Conservation (phyloP, 225 moss, liverwort and hornwort genomes). For the Rhytidiadelphus loreus region DNA sequence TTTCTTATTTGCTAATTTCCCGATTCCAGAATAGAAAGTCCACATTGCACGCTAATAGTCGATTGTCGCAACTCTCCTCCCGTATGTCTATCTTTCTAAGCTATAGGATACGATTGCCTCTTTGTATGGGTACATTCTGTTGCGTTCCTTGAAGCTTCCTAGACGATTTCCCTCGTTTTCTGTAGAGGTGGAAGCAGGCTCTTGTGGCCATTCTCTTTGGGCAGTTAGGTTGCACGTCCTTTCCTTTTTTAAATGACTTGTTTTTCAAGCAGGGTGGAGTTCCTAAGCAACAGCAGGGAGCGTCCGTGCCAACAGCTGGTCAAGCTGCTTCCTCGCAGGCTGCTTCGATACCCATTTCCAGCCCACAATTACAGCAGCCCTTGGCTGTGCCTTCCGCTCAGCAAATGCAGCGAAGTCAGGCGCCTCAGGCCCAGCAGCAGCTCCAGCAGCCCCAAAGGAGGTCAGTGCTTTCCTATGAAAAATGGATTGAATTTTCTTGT, state of each 20-base stretch:
- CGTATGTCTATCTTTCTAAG: not conserved
- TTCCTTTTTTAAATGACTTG: not conserved
- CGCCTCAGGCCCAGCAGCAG: conserved; percentile 11
- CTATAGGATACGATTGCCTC: too few relatives aligned
- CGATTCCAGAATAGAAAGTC: not conserved
- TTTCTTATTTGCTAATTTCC: not conserved
- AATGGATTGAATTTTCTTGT: not conserved
- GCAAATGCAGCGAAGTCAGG: conserved; percentile 14
- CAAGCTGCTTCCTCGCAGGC: not conserved
- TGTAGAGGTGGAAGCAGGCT: not conserved
- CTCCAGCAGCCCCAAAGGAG: conserved; percentile 18
- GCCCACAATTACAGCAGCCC: conserved; percentile 16
- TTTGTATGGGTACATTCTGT: not conserved
- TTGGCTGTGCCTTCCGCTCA: not conserved
- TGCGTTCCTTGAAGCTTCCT: not conserved
- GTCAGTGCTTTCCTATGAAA: not conserved
- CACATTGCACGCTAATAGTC: not conserved
- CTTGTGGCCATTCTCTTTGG: not conserved
- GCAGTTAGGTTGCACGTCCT: not conserved
- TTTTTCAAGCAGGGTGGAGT: conserved; percentile 5
- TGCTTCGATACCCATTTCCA: not conserved
- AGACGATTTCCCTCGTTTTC: not conserved
- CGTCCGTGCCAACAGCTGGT: not conserved
- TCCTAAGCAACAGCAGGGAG: conserved; percentile 6
- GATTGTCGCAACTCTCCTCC: not conserved